Evolutionary conservation across 2,329 filamentous ascomycete species (phyloP).

Genomic region (Tolypocladium endophyticum): DNA sequence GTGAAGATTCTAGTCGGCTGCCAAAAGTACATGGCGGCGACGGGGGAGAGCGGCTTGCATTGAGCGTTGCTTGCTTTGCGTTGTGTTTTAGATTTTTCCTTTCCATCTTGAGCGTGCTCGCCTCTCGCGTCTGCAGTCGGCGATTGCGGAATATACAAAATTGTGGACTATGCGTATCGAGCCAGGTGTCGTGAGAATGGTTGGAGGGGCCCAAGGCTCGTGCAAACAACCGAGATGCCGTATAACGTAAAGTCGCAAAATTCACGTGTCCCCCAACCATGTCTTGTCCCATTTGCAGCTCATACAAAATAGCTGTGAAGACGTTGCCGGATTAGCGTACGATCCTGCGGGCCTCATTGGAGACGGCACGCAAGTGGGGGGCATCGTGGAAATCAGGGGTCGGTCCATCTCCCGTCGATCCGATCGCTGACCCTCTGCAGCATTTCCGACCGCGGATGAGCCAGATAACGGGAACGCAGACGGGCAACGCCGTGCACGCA

Average conservation of each 20-base stretch:
- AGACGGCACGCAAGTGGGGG: neutral
- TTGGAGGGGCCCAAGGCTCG: no score
- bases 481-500: neutral
- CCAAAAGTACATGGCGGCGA: conserved; percentile 25
- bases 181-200: no score
- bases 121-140: neutral
- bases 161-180: neutral
- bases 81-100: neutral
- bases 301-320: no score
- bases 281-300: no score
- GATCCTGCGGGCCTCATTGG: neutral
- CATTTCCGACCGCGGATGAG: neutral
- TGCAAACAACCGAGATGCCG: no score
- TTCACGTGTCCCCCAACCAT: no score
- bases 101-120: neutral
- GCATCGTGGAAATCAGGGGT: neutral
- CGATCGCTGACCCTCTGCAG: neutral
- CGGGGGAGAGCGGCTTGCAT: neutral
- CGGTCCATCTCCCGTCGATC: neutral
- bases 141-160: no score
- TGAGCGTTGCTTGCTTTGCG: neutral
- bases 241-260: no score
- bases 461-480: neutral
- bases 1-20: conserved; percentile 69
- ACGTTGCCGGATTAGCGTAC: no score